Evolutionary conservation across 331 rosid genomes (phyloP).

Genomic region (Phaseolus coccineus): DNA sequence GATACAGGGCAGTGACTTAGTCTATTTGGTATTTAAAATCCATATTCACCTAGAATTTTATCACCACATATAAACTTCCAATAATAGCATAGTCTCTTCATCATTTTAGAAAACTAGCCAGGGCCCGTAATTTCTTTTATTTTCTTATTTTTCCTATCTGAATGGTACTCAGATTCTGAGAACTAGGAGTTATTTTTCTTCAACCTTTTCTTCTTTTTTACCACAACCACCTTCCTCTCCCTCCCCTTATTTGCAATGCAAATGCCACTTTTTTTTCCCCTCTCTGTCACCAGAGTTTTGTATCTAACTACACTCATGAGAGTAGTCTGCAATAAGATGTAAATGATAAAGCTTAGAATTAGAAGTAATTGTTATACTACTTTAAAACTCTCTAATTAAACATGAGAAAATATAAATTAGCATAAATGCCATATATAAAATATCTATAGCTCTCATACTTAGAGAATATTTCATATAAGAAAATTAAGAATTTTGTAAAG

Average conservation of each 20-base stretch:
- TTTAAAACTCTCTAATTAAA: not conserved
- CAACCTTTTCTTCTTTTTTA: not conserved
- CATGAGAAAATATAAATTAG: constrained; percentile 14
- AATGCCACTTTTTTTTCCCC: not conserved
- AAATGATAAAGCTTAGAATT: not conserved
- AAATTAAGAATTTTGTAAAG: not conserved
- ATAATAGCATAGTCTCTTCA: too few species aligned
- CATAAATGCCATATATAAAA: not conserved
- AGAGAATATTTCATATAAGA: not conserved
- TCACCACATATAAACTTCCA: not conserved
- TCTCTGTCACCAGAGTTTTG: not conserved
- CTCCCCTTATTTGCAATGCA: not conserved
- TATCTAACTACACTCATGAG: not conserved
- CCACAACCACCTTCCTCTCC: not conserved
- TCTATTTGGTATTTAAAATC: not conserved
- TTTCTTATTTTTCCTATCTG: constrained; percentile 3
- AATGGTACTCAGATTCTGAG: not conserved
- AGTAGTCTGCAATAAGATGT: not conserved
- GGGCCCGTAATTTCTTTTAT: too few species aligned
- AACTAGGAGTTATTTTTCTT: not conserved
- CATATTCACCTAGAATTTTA: not conserved
- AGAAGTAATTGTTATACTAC: not conserved
- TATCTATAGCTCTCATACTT: not conserved
- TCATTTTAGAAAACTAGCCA: too few species aligned
- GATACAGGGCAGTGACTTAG: not conserved